phyloP scores from a whole-genome alignment of 768 basidiomycete genomes.

The Mycena olivaceomarginata region DNA sequence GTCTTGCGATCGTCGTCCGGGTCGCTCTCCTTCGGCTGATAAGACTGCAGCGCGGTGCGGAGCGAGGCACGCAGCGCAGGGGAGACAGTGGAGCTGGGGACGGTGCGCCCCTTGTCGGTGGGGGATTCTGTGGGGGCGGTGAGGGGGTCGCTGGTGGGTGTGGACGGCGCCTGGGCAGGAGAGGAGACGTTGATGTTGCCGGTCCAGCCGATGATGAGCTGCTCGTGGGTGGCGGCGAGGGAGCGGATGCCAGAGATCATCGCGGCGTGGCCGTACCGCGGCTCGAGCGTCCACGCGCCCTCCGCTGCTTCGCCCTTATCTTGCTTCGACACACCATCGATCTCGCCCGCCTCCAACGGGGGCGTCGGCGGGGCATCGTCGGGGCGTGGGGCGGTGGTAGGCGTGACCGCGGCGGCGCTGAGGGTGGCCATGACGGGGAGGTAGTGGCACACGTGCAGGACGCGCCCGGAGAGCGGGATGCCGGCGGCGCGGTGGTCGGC shows the following conservation, averaged over 20 bases:
- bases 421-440: slow-evolving; percentile 87
- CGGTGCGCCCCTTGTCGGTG: slow-evolving; percentile 58
- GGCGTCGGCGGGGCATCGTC: slow-evolving; percentile 58
- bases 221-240: slow-evolving; percentile 89
- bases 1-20: slow-evolving; percentile 75
- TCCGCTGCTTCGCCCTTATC: slow-evolving; percentile 22
- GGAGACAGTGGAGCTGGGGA: slow-evolving; percentile 72
- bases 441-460: slow-evolving; percentile 95
- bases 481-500: slow-evolving; percentile 81
- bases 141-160: no score
- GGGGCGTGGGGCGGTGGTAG: slow-evolving; percentile 86
- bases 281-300: slow-evolving; percentile 81
- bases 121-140: slow-evolving; percentile 57
- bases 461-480: slow-evolving; percentile 87
- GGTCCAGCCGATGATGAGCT: slow-evolving; percentile 95
- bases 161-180: no score
- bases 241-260: slow-evolving; percentile 96
- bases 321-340: background rate
- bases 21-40: slow-evolving; percentile 77
- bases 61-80: slow-evolving; percentile 80
- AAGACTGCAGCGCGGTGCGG: slow-evolving; percentile 77
- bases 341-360: background rate
- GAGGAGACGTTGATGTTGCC: slow-evolving; percentile 77
- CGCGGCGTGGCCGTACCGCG: slow-evolving; percentile 93
- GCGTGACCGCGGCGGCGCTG: slow-evolving; percentile 70